These are phyloP conservation scores for Jatropha multifida DNA, from an alignment of 441 rosid genomes.

Conservation along the genomic window DNA sequence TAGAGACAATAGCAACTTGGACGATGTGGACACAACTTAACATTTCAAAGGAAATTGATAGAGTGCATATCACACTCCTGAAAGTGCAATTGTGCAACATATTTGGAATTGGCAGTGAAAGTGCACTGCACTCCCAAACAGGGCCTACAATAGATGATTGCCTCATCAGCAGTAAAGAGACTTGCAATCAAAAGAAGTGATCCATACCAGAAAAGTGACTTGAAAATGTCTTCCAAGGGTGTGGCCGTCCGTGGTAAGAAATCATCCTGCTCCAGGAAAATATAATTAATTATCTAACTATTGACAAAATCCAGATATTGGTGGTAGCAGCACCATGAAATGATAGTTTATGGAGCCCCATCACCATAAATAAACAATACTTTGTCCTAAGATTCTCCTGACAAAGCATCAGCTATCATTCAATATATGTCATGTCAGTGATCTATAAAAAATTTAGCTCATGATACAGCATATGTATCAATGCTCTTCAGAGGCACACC, in stretches of 20 bases:
- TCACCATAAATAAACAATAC: background rate
- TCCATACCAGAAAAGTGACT: slow-evolving; percentile 89
- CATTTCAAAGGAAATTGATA: background rate
- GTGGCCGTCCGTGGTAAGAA: slow-evolving; percentile 92
- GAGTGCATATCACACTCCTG: background rate
- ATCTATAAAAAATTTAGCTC: background rate
- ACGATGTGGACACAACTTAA: background rate
- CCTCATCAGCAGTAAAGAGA: slow-evolving; percentile 5
- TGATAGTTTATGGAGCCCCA: background rate
- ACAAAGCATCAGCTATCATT: background rate
- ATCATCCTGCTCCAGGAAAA: slow-evolving; percentile 67
- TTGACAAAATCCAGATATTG: background rate
- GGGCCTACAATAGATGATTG: background rate
- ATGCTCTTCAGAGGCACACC: background rate
- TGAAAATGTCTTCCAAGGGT: slow-evolving; percentile 93
- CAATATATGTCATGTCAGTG: background rate
- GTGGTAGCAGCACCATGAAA: background rate
- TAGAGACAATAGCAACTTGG: background rate
- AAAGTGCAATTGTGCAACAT: slow-evolving; percentile 1
- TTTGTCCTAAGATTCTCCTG: background rate
- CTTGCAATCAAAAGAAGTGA: background rate
- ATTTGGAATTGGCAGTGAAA: background rate
- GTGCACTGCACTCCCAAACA: background rate
- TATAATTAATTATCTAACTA: slow-evolving; percentile 11
- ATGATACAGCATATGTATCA: background rate